These are phyloP conservation scores for Chaetomiaceae sp. DNA, from an alignment of 2,329 filamentous ascomycete species.

Conservation along the genomic window DNA sequence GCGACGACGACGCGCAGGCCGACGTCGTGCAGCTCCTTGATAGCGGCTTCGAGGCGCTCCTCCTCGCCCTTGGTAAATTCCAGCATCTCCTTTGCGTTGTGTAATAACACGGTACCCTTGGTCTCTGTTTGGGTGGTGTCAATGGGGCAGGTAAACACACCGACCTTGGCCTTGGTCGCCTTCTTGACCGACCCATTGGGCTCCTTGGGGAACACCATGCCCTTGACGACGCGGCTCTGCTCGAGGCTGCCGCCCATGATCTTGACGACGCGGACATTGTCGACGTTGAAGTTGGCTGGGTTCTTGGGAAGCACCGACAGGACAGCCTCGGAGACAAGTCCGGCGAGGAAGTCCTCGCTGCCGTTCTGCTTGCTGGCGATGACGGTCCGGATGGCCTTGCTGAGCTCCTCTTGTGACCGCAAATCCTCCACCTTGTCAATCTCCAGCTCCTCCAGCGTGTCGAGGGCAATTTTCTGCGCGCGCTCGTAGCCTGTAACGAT, in stretches of 20 bases:
- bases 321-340: conserved; percentile 78
- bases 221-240: conserved; percentile 90
- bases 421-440: conserved; percentile 89
- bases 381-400: conserved; percentile 93
- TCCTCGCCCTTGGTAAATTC: conserved; percentile 98
- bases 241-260: conserved; percentile 97
- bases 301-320: conserved; percentile 94
- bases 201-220: conserved; percentile 97
- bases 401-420: conserved; percentile 73
- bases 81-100: conserved; percentile 98
- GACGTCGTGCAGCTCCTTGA: conserved; percentile 95
- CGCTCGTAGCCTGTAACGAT: conserved; percentile 95
- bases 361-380: conserved; percentile 96
- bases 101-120: conserved; percentile 93
- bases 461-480: conserved; percentile 82
- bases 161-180: conserved; percentile 88
- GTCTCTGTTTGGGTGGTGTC: conserved; percentile 96
- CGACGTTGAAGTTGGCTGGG: conserved; percentile 92
- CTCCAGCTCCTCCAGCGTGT: conserved; percentile 79
- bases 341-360: conserved; percentile 80
- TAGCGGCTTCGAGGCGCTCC: conserved; percentile 77
- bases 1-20: conserved; percentile 89
- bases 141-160: conserved; percentile 92
- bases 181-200: conserved; percentile 92
- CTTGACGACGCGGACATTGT: conserved; percentile 98